Conservation (phyloP, 805 yeast species). For the Kockiozyma suomiensis region DNA sequence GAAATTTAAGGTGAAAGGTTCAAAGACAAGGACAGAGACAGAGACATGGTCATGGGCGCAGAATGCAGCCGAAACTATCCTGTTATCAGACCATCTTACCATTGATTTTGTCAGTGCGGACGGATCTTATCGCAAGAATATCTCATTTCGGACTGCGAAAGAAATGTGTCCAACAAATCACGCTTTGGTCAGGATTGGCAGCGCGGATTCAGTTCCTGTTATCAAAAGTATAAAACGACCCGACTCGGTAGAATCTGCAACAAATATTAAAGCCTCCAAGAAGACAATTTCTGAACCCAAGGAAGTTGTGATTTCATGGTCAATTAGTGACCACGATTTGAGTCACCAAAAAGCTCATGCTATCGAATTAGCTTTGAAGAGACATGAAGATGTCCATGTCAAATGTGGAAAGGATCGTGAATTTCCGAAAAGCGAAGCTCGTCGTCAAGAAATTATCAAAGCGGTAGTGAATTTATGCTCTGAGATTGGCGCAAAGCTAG, state of each 20-base stretch:
- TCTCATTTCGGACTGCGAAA: neutral
- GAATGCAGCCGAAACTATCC: neutral
- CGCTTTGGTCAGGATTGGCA: neutral
- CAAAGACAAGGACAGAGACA: neutral
- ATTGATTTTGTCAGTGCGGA: neutral
- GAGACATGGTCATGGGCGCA: constrained; percentile 1
- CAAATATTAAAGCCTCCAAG: neutral
- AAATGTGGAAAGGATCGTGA: neutral
- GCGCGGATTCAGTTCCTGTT: neutral
- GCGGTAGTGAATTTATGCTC: neutral
- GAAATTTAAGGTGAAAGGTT: neutral
- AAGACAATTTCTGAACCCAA: neutral
- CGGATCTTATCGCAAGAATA: neutral
- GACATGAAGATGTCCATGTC: neutral
- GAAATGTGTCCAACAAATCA: neutral
- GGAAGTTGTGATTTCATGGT: constrained; percentile 3
- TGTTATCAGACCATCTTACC: neutral
- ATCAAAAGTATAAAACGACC: neutral
- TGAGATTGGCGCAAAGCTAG: neutral
- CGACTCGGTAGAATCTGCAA: neutral
- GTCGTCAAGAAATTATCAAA: neutral
- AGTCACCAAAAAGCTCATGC: neutral
- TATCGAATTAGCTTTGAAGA: neutral
- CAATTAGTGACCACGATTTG: neutral
- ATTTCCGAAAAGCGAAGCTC: neutral